A percentile compares a stretch with the other conserved stretches of the same genome.
phyloP scores from a whole-genome alignment of 345 rosid species.

The Isatis tinctoria region DNA sequence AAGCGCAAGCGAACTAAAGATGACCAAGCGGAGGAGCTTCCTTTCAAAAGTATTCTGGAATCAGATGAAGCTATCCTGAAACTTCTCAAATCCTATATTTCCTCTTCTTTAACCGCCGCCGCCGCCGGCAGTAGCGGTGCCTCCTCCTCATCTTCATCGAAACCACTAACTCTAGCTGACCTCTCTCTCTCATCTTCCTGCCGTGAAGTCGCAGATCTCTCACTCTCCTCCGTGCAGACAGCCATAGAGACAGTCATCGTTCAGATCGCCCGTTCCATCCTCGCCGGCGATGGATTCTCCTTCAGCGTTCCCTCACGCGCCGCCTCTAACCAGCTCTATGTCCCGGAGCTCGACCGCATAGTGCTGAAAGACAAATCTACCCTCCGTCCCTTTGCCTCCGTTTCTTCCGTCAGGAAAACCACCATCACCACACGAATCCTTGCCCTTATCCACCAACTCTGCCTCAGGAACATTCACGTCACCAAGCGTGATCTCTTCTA shows the following conservation, averaged over 20 bases:
- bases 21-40: slow-evolving; percentile 45
- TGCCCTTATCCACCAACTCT: slow-evolving; percentile 86
- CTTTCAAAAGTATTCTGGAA: slow-evolving; percentile 65
- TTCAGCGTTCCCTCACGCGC: slow-evolving; percentile 94
- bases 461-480: slow-evolving; percentile 78
- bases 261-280: slow-evolving; percentile 68
- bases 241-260: slow-evolving; percentile 67
- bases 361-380: slow-evolving; percentile 92
- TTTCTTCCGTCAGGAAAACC: slow-evolving; percentile 80
- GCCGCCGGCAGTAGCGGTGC: slow-evolving; percentile 2
- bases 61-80: slow-evolving; percentile 56
- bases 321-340: slow-evolving; percentile 89
- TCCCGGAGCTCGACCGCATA: slow-evolving; percentile 98
- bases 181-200: slow-evolving; percentile 66
- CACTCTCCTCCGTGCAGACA: slow-evolving; percentile 80
- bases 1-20: slow-evolving; percentile 69
- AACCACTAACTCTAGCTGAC: slow-evolving; percentile 74
- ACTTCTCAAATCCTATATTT: slow-evolving; percentile 40
- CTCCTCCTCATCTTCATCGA: slow-evolving; percentile 44
- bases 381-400: slow-evolving; percentile 79
- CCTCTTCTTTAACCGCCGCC: slow-evolving; percentile 27
- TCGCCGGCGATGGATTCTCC: slow-evolving; percentile 83
- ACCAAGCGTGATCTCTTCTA: slow-evolving; percentile 98
- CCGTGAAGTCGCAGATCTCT: slow-evolving; percentile 85
- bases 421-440: slow-evolving; percentile 85